Evolutionary conservation across 148 eudicot genomes (phyloP), one percentile per base, ranked within the genome.

Genomic region (Linanthus parryae): DNA sequence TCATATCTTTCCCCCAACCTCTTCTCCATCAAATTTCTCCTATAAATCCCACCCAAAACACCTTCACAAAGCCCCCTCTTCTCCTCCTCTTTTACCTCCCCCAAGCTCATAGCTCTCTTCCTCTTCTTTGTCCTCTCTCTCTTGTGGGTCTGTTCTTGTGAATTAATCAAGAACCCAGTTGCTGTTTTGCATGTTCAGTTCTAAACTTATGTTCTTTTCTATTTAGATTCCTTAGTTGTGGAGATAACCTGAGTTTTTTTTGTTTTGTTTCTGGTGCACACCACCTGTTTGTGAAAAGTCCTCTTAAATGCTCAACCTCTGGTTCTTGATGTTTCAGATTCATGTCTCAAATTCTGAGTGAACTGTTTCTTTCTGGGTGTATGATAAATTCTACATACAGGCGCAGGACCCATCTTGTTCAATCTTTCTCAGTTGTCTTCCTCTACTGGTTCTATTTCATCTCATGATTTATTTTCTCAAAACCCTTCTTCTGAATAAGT

Each of bases 401-500:
- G 80, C 88, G 88, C 64, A 74, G 94, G 73, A 84, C 96, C 54
- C 96, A 88, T 54, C 69, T 88, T 39, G 96, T 84, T 78, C 96
- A 88, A 74, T 88, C 96, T 14, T 83, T 88, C 75, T 88, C 96
- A 11, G 96, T 88, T 52, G 91, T 88, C 49, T 88, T 88, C 63
- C 96, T 88, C 63, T 81, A 88, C 84, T 88, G 94, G 94, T 79
- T 88, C 31, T 88, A 88, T 63, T 84, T 37, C 68, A 76, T 88
- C 67, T 88, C 96, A 79, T 88, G 73, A 76, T 69, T 53, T 5
- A 7, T 38, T 38, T 38, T 47, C n/a, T 3, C 31, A 4, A 19
- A 19, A 18, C 12, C 10, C 5, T 14, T 58, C 14, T 30, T 7
- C 5, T 29, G 39, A 38, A n/a, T 8, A 35, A 27, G n/a, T 31